Evolutionary conservation across 2,329 filamentous ascomycete genomes (phyloP), one percentile per base, ranked within the genome.

Genomic region (Onygenales sp.): DNA sequence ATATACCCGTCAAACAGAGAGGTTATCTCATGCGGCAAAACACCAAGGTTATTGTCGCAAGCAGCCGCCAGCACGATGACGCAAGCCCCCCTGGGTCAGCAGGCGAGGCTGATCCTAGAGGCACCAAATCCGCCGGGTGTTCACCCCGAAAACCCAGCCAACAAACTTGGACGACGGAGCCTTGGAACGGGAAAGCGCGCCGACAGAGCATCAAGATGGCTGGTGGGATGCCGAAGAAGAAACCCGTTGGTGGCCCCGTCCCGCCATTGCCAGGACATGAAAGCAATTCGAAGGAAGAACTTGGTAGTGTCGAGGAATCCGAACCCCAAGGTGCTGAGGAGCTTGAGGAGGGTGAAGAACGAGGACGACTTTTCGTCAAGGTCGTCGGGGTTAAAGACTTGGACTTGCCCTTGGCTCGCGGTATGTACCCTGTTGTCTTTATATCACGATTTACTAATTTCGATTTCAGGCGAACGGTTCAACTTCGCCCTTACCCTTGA

Each of bases 21-120:
- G 93, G 93, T 53, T 98, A 98, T 66, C 79, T 97, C 45, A 98
- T 97, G 92, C 85, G 93, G 64, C 92, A 98, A 64, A 98, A 97
- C 72, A 97, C 92, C 3, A 97, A 97, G 70, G 81, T 98, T 52
- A 89, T 98, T 49, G 84, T 95, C 49, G 93, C 93, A n/a, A 95
- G 85, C 67, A 84, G 78, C 65, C 78, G 80, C 45, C 85, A 86
- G 59, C 78, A 86, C 57, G 85, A 67, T 65, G 84, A 70, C 59
- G 60, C 61, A 33, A 63, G 58, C 49, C 61, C 60, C 34, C 65
- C 61, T 34, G 59, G 58, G 34, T 63, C 65, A 1, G 59, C 64
- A 13, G 54, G 31, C n/a, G 56, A 57, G 1, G 44, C 58, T 11
- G 65, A 65, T 21, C 64, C 69, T 45, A 67, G 68, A 68, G 72